Evolutionary conservation across 2,329 filamentous ascomycete species (phyloP), one percentile per base, ranked within the genome.

Genomic region (Fusarium lateritium): DNA sequence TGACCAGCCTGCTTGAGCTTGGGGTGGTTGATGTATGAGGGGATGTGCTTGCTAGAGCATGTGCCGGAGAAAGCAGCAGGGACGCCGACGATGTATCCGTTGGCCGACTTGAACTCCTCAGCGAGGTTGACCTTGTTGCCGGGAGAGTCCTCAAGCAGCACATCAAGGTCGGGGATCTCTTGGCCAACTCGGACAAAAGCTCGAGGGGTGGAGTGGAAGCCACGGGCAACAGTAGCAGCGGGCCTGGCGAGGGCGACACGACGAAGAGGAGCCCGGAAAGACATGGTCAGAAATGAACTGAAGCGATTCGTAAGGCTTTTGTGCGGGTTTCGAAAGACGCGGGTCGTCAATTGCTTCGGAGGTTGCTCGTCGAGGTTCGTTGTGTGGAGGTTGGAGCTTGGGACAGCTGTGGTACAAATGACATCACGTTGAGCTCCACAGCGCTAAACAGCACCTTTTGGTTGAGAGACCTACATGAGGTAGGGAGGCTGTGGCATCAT

Each of bases 41-140:
- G 95, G 45, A 98, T 85, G 78, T 98, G 95, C 67, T 79, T 83
- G 76, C 83, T 81, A 45, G 86, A 89, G 82, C 85, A 88, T 28
- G 83, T 84, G 26, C 82, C 82, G 2, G 85, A 87, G 81, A 94
- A 95, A 56, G 92, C 93, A 51, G 91, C 93, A 2, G 94, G 94
- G 31, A 96, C 92, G 67, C 94, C 94, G 72, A 98, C 87, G 77
- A 98, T 91, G 74, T 98, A 82, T 60, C 92, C 94, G 76, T 93
- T 92, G 69, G 88, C 89, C 67, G 85, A 85, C 65, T 79, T 78
- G 68, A 97, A 86, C 83, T 97, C 93, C 68, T 91, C 87, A 73
- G 92, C 89, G 62, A 98, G 86, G 81, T 93, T 95, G 80, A 98
- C 89, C 82, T 94, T 96, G 86, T 94, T 97, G 65, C 92, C 94